A percentile compares a stretch with the other conserved stretches of the same genome.
Conservation (phyloP, 371 early-diverging fungal species). For the Zychaea mexicana region DNA sequence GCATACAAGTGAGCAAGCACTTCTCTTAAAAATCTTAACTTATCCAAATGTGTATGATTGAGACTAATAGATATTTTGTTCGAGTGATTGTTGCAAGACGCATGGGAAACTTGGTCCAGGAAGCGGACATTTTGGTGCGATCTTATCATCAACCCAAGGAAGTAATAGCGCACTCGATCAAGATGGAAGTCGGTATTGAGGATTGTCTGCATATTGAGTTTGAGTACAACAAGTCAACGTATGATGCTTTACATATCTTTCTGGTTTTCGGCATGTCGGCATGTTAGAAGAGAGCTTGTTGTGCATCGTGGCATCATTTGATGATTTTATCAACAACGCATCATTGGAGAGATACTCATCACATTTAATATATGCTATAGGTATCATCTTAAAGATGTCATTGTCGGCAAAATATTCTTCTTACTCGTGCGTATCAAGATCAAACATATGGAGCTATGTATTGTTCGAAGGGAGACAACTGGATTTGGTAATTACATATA, state of each 20-base stretch:
- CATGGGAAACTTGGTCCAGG: slow-evolving; percentile 72
- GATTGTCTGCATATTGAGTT: slow-evolving; percentile 95
- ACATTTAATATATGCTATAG: slow-evolving; percentile 6
- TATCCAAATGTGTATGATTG: not conserved
- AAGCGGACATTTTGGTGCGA: slow-evolving; percentile 89
- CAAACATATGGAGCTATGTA: slow-evolving; percentile 98
- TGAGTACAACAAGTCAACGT: slow-evolving; percentile 93
- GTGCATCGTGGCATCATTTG: too few species aligned
- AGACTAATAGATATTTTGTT: slow-evolving; percentile 74
- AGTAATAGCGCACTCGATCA: slow-evolving; percentile 80
- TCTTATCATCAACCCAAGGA: slow-evolving; percentile 86
- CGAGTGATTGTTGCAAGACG: slow-evolving; percentile 85
- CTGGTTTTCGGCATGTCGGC: too few species aligned
- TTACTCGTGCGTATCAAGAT: slow-evolving; percentile 97
- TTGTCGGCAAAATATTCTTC: slow-evolving; percentile 98
- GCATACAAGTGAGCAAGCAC: too few species aligned
- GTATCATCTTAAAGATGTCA: slow-evolving; percentile 96
- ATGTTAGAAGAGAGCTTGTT: too few species aligned
- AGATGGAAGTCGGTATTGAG: slow-evolving; percentile 97
- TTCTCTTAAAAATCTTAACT: too few species aligned
- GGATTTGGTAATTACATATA: slow-evolving; percentile 73
- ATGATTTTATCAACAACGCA: too few species aligned
- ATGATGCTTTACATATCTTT: slow-evolving; percentile 30
- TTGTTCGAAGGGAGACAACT: slow-evolving; percentile 95
- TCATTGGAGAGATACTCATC: not conserved